Base-by-base conservation (phyloP, 1,284 basidiomycete species). In the Tetrapyrgos nigripes region DNA sequence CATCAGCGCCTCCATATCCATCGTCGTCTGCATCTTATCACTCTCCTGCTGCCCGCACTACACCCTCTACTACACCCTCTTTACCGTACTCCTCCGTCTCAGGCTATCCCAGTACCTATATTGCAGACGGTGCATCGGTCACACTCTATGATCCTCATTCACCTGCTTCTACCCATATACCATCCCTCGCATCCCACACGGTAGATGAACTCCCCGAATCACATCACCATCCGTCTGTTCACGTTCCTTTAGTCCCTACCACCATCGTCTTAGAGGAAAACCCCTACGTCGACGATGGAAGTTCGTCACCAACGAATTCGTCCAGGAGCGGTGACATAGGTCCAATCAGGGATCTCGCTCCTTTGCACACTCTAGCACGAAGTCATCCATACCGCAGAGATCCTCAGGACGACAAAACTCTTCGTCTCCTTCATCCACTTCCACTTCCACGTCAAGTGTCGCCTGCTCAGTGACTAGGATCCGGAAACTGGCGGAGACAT, bases 341-440 rank as follows among this genome's bases (percentile, higher is more conserved):
- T 26, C 71, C 71, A 19, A 65, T 74, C 21, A 74, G 77, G 26
- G 76, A 76, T 57, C 77, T 90, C 21, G 85, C 83, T 2, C 86
- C 88, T 10, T 76, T 90, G 49, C 74, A 79, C 54, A 73, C 81
- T 13, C 74, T 88, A 55, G 79, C 77, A 50, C 79, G 86, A 13
- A 73, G 68, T 29, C 83, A 84, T 64, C 80, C 83, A 4, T 89
- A 88, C 62, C 76, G 81, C 48, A 79, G 88, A 58, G 79, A 87
- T 61, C 84, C 84, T n/a, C 68, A 79, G 24, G 88, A 91, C 69
- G 89, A 90, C 64, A 79, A 79, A 59, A 79, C 82, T 43, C 70
- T 91, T 64, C 79, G 86, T 27, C 68, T 80, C 55, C 73, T 90
- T 50, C 70, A 52, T 27, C 49, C 55, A 1, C 40, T 44, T 17